Percentiles rank a stretch among this genome's conserved stretches.
Evolutionary conservation across 192 early-diverging fungal species (phyloP).

Genomic region (Gaertneriomyces sp.): DNA sequence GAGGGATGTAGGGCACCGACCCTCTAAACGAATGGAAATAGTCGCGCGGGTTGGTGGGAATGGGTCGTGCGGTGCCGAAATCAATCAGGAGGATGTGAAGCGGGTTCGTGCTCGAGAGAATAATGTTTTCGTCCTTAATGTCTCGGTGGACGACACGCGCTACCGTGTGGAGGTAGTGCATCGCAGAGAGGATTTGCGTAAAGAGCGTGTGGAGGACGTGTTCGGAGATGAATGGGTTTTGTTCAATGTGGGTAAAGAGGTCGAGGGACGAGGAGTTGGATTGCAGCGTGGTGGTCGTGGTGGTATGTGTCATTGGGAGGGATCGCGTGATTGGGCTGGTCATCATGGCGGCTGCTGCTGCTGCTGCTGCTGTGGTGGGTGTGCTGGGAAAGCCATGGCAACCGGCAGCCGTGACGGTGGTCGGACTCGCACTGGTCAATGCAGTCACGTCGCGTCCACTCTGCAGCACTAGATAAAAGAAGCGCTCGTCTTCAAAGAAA

Average conservation of each 20-base stretch:
- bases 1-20: constrained; percentile 72
- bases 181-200: constrained; percentile 39
- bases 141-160: constrained; percentile 64
- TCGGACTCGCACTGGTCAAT: constrained; percentile 2
- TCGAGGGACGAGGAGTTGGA: constrained; percentile 26
- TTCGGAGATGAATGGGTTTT: constrained; percentile 45
- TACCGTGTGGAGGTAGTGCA: constrained; percentile 36
- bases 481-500: constrained; percentile 70
- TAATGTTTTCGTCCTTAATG: constrained; percentile 85
- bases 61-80: constrained; percentile 70
- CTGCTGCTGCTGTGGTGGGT: constrained; percentile 15
- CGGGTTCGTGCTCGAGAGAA: constrained; percentile 15
- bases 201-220: constrained; percentile 49
- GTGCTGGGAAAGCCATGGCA: not conserved
- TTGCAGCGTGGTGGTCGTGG: not conserved
- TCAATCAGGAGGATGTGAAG: constrained; percentile 68
- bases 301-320: not conserved
- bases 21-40: constrained; percentile 73
- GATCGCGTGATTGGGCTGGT: not conserved
- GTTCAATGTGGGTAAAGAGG: constrained; percentile 48
- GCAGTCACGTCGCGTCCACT: constrained; percentile 4
- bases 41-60: constrained; percentile 46
- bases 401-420: constrained; percentile 5
- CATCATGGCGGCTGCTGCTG: constrained; percentile 1
- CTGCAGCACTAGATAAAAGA: constrained; percentile 48